Conservation (phyloP, 106 monocot species). For the Narthecium ossifragum region DNA sequence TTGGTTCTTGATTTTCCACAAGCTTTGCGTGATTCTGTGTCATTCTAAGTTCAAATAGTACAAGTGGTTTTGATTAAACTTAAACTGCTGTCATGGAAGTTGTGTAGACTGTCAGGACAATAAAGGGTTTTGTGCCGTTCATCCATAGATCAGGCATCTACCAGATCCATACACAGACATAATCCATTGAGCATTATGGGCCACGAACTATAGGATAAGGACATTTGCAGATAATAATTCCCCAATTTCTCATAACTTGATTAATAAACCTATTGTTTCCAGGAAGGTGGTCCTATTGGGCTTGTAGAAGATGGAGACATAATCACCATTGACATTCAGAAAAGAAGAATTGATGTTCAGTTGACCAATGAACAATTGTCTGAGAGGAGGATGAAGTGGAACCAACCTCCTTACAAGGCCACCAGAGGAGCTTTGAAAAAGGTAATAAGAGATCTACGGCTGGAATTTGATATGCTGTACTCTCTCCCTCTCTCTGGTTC, state of each 20-base stretch:
- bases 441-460: constrained; percentile 33
- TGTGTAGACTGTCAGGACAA: background rate
- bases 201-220: background rate
- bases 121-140: no score
- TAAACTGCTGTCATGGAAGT: no score
- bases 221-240: background rate
- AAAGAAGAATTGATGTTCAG: constrained; percentile 72
- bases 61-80: no score
- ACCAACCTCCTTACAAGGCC: constrained; percentile 62
- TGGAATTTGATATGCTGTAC: background rate
- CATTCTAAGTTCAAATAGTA: no score
- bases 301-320: constrained; percentile 78
- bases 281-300: constrained; percentile 98
- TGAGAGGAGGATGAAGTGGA: constrained; percentile 75
- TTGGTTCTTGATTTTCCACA: no score
- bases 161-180: no score
- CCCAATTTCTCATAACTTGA: background rate
- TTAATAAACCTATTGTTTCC: no score
- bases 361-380: constrained; percentile 63
- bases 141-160: no score
- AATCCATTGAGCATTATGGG: background rate
- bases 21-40: no score
- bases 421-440: constrained; percentile 72
- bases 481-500: background rate
- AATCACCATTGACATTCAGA: constrained; percentile 77